Base-by-base conservation (phyloP, 495 filamentous ascomycete species). In the Haplographium delicatum region DNA sequence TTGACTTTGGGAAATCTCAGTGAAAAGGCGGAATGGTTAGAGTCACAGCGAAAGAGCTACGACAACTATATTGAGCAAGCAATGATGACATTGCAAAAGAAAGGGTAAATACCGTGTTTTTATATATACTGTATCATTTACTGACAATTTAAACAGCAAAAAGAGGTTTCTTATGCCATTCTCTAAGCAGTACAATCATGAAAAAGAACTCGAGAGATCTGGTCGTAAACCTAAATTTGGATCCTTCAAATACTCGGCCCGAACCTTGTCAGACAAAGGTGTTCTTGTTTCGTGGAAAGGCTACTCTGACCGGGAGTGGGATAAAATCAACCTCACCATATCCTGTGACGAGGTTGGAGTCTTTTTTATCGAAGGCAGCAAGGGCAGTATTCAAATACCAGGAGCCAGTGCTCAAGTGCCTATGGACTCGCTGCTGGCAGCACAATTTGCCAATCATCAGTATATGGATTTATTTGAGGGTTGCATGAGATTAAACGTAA, bases 51-150 rank as follows among this genome's bases (percentile, higher is more conserved):
- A 34, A 94, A 95, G 73, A 89, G 83, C 54, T 99, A 96, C 73
- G 96, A 99, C 63, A 89, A 97, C 68, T 97, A 96, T 64, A 95
- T 99, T 60, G 93, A 99, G 72, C 91, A 96, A 65, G 89, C 93
- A 16, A 95, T 99, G 90, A 77, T 91, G 45, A 97, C 94, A n/a
- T 79, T 99, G 42, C 94, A 97, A 68, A 96, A 95, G 70, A 95
- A 96, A 67, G 91, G 89, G 69, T 79, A 72, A 62, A 68, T 51
- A 28, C 15, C 24, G 10, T 16, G 23, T 16, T 18, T 56, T 50
- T 39, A 53, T 44, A 55, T 50, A 10, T 34, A 18, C n/a, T 8
- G 23, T n/a, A 19, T 24, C 16, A 22, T 0, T 35, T 46, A 41
- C 54, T 56, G 34, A 53, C 34, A 25, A 25, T 13, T 18, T n/a